Evolutionary conservation across 805 yeast species (phyloP).

Genomic region (Saccharomycopsis javanensis): DNA sequence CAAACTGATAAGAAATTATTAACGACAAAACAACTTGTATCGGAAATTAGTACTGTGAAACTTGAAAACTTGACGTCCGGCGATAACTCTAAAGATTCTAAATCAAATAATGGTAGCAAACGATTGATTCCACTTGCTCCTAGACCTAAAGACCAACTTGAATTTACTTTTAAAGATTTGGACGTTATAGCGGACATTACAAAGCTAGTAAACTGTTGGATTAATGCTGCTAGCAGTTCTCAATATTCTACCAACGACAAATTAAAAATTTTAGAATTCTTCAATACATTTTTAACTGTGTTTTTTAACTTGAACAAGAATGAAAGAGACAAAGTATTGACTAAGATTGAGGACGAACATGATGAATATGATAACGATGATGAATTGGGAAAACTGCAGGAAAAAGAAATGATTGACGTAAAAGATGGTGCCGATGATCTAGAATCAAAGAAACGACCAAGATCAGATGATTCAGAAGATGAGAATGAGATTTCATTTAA

Average conservation of each 20-base stretch:
- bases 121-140: slow-evolving; percentile 64
- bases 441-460: background rate
- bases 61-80: slow-evolving; percentile 56
- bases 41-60: slow-evolving; percentile 87
- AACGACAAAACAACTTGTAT: slow-evolving; percentile 80
- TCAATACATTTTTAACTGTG: slow-evolving; percentile 49
- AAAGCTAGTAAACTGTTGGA: slow-evolving; percentile 46
- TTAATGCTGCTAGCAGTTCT: slow-evolving; percentile 41
- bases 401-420: background rate
- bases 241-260: slow-evolving; percentile 55
- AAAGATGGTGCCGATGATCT: background rate
- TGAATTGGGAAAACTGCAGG: background rate
- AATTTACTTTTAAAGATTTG: slow-evolving; percentile 44
- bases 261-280: slow-evolving; percentile 50
- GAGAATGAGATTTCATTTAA: background rate
- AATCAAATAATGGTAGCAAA: slow-evolving; percentile 48
- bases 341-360: slow-evolving; percentile 4
- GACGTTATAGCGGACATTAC: slow-evolving; percentile 54
- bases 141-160: slow-evolving; percentile 50
- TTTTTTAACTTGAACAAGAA: slow-evolving; percentile 42
- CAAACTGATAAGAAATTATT: slow-evolving; percentile 90
- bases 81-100: slow-evolving; percentile 82
- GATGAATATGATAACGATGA: background rate
- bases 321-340: background rate
- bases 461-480: background rate